A percentile compares a stretch with the other conserved stretches of the same genome.
Evolutionary conservation across 2,329 filamentous ascomycete genomes (phyloP).

Genomic region (Monosporascus sp.): DNA sequence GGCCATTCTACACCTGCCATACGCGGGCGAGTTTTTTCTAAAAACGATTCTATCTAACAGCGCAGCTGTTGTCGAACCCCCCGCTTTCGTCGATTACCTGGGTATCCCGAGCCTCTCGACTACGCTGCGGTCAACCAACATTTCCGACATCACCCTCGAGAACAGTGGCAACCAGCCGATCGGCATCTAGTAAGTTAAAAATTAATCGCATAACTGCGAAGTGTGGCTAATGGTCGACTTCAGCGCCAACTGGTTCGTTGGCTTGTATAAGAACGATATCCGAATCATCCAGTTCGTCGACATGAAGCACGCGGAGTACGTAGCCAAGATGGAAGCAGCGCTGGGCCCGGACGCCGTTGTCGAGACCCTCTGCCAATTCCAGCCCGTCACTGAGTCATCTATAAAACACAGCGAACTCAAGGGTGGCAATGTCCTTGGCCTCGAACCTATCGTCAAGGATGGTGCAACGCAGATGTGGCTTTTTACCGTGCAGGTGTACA

Average conservation of each 20-base stretch:
- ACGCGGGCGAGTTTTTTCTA: slow-evolving; percentile 22
- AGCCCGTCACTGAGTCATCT: slow-evolving; percentile 26
- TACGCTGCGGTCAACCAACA: slow-evolving; percentile 20
- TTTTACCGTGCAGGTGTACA: slow-evolving; percentile 33
- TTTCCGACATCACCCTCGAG: slow-evolving; percentile 26
- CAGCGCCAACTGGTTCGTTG: slow-evolving; percentile 25
- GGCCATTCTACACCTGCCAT: slow-evolving; percentile 29
- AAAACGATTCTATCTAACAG: slow-evolving; percentile 28
- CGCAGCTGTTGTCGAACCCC: slow-evolving; percentile 17
- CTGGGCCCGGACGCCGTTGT: slow-evolving; percentile 19
- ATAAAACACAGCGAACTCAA: slow-evolving; percentile 14
- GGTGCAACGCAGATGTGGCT: slow-evolving; percentile 33
- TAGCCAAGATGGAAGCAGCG: slow-evolving; percentile 21
- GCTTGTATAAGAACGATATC: slow-evolving; percentile 22
- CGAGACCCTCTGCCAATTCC: slow-evolving; percentile 25
- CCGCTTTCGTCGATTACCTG: slow-evolving; percentile 27
- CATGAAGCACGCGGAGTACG: slow-evolving; percentile 22
- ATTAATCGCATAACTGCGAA: neutral
- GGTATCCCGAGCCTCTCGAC: slow-evolving; percentile 17
- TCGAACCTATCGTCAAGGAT: slow-evolving; percentile 29
- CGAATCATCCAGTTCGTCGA: slow-evolving; percentile 27
- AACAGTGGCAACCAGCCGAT: slow-evolving; percentile 24
- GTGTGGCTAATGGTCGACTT: slow-evolving; percentile 17
- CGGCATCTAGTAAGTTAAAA: slow-evolving; percentile 18
- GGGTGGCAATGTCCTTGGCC: slow-evolving; percentile 29